These are phyloP conservation scores for Solanum arcanum DNA, from an alignment of 257 asterid genomes.

Conservation along the genomic window DNA sequence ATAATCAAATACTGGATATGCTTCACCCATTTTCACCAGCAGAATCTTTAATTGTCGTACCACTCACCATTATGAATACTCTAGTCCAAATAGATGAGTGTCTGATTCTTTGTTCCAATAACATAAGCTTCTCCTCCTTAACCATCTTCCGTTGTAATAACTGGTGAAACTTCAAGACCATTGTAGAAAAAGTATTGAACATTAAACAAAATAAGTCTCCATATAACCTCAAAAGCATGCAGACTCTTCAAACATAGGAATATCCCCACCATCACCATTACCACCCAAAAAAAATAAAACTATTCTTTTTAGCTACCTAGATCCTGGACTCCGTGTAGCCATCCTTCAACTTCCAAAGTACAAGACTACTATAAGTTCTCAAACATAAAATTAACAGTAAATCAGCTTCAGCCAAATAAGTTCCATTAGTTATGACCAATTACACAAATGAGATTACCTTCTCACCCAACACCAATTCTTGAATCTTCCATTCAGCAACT, in stretches of 20 bases:
- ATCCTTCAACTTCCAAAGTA: background rate
- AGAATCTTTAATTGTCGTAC: background rate
- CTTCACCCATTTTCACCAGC: background rate
- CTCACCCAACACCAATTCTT: background rate
- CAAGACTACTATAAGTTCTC: background rate
- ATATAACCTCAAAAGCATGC: background rate
- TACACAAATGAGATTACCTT: background rate
- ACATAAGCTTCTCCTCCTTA: background rate
- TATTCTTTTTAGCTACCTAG: background rate
- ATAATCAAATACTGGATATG: background rate
- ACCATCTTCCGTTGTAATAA: background rate
- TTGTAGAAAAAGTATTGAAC: background rate
- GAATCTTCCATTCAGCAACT: background rate
- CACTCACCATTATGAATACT: background rate
- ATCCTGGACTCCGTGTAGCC: background rate
- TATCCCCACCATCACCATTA: background rate
- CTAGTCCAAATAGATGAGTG: background rate
- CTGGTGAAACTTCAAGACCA: background rate
- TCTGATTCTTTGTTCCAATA: background rate
- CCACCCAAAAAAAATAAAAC: background rate
- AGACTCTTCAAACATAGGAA: background rate
- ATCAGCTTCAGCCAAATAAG: background rate
- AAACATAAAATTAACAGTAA: background rate
- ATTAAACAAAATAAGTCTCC: background rate
- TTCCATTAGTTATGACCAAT: background rate